Conservation (phyloP, 2,329 filamentous ascomycete genomes). For the Exophiala mesophila region DNA sequence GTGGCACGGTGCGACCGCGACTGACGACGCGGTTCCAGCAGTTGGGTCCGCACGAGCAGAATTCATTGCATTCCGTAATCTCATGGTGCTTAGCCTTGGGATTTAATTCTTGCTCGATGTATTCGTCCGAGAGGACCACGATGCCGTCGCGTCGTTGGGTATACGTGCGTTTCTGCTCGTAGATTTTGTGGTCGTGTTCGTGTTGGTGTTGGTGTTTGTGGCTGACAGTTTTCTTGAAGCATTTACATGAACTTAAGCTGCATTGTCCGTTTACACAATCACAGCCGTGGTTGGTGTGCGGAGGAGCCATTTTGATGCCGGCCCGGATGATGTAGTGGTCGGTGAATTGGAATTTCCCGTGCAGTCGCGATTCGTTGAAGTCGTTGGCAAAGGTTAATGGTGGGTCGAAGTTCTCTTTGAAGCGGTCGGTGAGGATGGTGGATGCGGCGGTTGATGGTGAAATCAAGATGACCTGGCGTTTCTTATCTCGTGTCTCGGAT, state of each 20-base stretch:
- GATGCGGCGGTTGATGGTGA: slow-evolving; percentile 7
- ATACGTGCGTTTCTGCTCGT: slow-evolving; percentile 12
- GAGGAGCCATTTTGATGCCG: slow-evolving; percentile 13
- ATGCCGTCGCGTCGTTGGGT: slow-evolving; percentile 16
- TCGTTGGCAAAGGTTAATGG: slow-evolving; percentile 24
- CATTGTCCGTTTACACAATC: slow-evolving; percentile 11
- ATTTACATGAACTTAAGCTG: slow-evolving; percentile 12
- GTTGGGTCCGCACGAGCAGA: slow-evolving; percentile 32
- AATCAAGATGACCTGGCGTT: slow-evolving; percentile 7
- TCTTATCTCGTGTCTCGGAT: slow-evolving; percentile 2
- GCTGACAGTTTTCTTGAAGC: slow-evolving; percentile 15
- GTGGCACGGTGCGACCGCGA: slow-evolving; percentile 34
- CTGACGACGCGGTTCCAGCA: slow-evolving; percentile 43
- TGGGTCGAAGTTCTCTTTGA: slow-evolving; percentile 16
- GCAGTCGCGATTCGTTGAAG: slow-evolving; percentile 18
- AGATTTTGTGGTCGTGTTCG: too few relatives aligned
- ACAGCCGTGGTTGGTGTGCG: slow-evolving; percentile 17
- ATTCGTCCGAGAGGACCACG: slow-evolving; percentile 22
- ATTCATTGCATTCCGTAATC: slow-evolving; percentile 40
- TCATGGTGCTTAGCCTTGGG: slow-evolving; percentile 9
- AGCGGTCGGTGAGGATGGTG: slow-evolving; percentile 19
- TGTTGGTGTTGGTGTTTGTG: slow-evolving; percentile 2
- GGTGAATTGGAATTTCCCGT: slow-evolving; percentile 27
- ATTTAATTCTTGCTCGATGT: slow-evolving; percentile 13
- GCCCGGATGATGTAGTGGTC: slow-evolving; percentile 20